Evolutionary conservation across 2,329 filamentous ascomycete genomes (phyloP).

Genomic region (Acarospora socialis): DNA sequence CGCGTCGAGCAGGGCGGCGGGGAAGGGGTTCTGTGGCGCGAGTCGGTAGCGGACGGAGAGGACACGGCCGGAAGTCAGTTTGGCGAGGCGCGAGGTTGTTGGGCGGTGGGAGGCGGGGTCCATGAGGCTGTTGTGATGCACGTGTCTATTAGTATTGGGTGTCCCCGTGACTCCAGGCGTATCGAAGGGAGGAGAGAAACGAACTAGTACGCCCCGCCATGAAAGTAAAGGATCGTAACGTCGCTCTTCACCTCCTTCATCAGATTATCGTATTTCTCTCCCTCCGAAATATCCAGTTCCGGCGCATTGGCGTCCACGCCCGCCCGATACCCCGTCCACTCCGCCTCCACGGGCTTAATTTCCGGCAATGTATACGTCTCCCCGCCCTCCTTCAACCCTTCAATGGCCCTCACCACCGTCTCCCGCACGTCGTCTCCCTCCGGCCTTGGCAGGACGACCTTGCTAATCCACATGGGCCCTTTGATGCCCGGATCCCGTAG

Average conservation of each 20-base stretch:
- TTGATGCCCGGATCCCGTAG: slow-evolving; percentile 54
- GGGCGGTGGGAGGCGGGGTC: slow-evolving; percentile 55
- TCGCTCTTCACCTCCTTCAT: slow-evolving; percentile 52
- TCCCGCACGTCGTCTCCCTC: slow-evolving; percentile 40
- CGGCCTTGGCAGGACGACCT: slow-evolving; percentile 48
- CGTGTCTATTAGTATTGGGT: slow-evolving; percentile 9
- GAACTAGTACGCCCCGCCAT: slow-evolving; percentile 57
- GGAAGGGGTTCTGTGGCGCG: slow-evolving; percentile 61
- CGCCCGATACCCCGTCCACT: slow-evolving; percentile 61
- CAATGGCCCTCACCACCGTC: slow-evolving; percentile 43
- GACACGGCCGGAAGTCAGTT: slow-evolving; percentile 50
- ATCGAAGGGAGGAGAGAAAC: not conserved
- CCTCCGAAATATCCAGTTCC: slow-evolving; percentile 45
- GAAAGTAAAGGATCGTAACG: slow-evolving; percentile 57
- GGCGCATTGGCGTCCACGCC: slow-evolving; percentile 35
- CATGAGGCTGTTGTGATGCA: slow-evolving; percentile 33
- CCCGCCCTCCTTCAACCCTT: slow-evolving; percentile 32
- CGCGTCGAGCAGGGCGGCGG: slow-evolving; percentile 57
- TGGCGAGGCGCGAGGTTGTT: slow-evolving; percentile 46
- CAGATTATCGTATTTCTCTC: slow-evolving; percentile 49
- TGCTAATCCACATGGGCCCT: slow-evolving; percentile 69
- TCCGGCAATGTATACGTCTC: slow-evolving; percentile 35
- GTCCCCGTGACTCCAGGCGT: too few relatives aligned
- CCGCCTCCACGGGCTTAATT: slow-evolving; percentile 46
- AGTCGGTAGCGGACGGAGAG: slow-evolving; percentile 64